These are phyloP conservation scores for Lagenidium sp. DNA, from an alignment of 352 stramenopile genomes.

Conservation along the genomic window DNA sequence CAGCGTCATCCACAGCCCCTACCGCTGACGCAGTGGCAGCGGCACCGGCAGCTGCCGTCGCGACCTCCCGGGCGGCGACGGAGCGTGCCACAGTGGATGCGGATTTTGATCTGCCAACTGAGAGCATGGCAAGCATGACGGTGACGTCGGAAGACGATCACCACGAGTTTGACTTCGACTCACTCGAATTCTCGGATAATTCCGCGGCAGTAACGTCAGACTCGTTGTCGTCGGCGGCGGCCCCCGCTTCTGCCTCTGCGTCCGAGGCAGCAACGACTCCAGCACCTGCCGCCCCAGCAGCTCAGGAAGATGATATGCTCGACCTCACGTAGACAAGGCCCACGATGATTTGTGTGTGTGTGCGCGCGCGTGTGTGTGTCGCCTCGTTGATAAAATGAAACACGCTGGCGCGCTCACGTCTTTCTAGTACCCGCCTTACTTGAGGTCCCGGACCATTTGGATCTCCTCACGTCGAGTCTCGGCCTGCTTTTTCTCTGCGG, in stretches of 20 bases:
- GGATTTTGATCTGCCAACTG: not conserved
- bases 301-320: constrained; percentile 52
- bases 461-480: constrained; percentile 40
- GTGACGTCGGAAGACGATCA: constrained; percentile 10
- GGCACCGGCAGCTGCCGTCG: not conserved
- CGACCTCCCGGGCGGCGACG: constrained; percentile 2
- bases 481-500: constrained; percentile 32
- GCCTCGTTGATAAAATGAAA: too few relatives aligned
- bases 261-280: constrained; percentile 5
- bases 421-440: constrained; percentile 4
- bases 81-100: not conserved
- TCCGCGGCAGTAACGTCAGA: too few relatives aligned
- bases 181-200: constrained; percentile 41
- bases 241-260: constrained; percentile 3
- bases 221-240: constrained; percentile 11
- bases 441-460: constrained; percentile 44
- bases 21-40: not conserved
- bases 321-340: constrained; percentile 72
- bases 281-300: constrained; percentile 9
- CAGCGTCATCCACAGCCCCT: not conserved
- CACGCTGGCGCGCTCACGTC: too few relatives aligned
- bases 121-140: constrained; percentile 15
- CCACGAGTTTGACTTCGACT: constrained; percentile 39
- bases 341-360: too few relatives aligned
- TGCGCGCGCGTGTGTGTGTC: too few relatives aligned